Conservation (phyloP, 768 basidiomycete genomes). For the Neoboletus brunneissimus region DNA sequence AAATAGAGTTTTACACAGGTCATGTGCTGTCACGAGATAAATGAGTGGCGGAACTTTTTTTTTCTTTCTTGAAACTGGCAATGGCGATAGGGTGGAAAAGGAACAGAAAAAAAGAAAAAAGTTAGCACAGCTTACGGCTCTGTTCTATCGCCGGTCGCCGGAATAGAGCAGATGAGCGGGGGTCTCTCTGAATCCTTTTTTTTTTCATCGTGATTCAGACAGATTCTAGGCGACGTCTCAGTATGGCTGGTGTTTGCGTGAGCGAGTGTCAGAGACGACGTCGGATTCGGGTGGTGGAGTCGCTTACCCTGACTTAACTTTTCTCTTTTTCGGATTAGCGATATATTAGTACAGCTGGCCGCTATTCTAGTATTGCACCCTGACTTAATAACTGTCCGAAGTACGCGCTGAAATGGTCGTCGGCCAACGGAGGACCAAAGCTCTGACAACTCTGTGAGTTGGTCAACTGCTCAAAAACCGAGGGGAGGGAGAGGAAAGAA, state of each 20-base stretch:
- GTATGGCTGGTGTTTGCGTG: neutral
- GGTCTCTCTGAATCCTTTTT: neutral
- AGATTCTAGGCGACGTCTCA: too few relatives aligned
- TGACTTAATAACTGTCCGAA: neutral
- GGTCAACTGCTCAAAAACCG: neutral
- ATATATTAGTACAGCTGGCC: neutral
- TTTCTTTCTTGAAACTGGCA: slow-evolving; percentile 6
- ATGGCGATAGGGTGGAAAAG: slow-evolving; percentile 10
- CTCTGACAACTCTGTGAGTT: neutral
- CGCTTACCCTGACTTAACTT: neutral
- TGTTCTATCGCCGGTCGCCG: slow-evolving; percentile 2
- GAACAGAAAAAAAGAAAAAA: too few relatives aligned
- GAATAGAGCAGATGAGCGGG: neutral
- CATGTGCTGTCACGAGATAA: neutral
- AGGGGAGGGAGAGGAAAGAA: neutral
- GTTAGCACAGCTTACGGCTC: neutral
- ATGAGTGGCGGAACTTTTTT: neutral
- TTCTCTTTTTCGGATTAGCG: neutral
- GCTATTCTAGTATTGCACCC: neutral
- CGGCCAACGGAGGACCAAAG: neutral
- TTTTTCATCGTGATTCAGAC: too few relatives aligned
- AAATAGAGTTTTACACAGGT: neutral
- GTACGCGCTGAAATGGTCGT: neutral
- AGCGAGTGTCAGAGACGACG: neutral
- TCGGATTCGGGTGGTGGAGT: neutral